Percentiles rank a stretch among this genome's conserved stretches.
phyloP scores from a whole-genome alignment of 1,284 basidiomycete species.

The Rhizoctonia solani region DNA sequence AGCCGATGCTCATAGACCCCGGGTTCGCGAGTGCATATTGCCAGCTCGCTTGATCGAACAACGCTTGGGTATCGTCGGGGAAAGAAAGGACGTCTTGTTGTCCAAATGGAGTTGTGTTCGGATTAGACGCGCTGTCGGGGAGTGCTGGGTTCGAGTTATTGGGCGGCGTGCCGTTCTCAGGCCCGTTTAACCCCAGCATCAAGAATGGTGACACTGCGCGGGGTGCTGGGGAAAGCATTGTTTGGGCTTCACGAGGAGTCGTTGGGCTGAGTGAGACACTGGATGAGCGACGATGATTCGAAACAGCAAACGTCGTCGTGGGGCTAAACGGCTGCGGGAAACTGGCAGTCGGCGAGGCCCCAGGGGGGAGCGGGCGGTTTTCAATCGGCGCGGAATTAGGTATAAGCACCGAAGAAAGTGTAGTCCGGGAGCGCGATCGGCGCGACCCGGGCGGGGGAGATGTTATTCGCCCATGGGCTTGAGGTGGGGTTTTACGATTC shows the following conservation, averaged over 20 bases:
- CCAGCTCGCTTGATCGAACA: conserved; percentile 25
- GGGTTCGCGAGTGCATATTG: conserved; percentile 21
- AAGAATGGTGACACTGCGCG: conserved; percentile 7
- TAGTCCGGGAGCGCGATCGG: neutral
- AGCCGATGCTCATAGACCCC: conserved; percentile 2
- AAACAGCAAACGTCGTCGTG: neutral
- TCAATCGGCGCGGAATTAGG: neutral
- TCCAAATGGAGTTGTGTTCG: neutral
- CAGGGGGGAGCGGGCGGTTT: conserved; percentile 17
- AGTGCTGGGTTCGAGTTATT: neutral
- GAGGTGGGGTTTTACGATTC: neutral
- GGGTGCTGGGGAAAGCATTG: conserved; percentile 1
- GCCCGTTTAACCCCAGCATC: neutral
- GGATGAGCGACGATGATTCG: conserved; percentile 1
- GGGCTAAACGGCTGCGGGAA: neutral
- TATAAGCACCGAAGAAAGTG: neutral
- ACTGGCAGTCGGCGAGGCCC: neutral
- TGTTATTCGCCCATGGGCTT: neutral
- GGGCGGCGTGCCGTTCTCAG: conserved; percentile 4
- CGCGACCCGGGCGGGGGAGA: conserved; percentile 1
- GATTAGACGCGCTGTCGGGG: neutral
- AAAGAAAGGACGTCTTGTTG: neutral
- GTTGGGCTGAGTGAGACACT: conserved; percentile 12
- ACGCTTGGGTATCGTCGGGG: conserved; percentile 18
- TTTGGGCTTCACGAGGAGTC: conserved; percentile 14